Base-by-base conservation (phyloP, 1,139 yeast species). In the Meyerozyma sp. region DNA sequence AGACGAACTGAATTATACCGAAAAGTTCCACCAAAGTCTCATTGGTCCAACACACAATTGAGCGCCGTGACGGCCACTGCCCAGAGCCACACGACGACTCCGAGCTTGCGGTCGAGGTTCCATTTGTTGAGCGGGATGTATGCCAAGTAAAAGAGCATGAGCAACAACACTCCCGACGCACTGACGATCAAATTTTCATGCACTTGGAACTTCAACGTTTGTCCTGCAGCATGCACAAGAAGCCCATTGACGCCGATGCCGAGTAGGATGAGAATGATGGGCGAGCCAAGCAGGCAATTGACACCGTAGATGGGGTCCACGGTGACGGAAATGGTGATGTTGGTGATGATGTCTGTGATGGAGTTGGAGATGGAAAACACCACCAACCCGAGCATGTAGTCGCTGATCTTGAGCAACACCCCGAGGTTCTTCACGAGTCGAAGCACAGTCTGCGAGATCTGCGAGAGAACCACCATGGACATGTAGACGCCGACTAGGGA, bases 251-350 rank as follows among this genome's bases (percentile, higher is more conserved):
- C 52, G 0, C 77, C 77, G 16, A 72, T 54, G 0, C 77, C 77
- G 10, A 71, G 52, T 43, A 71, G 53, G 3, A 69, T 64, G 13
- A 66, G 52, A 11, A 72, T 51, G 20, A 70, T 54, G 3, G 76
- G 76, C 0, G 77, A 67, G 0, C 77, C 76, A 39, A 72, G 54
- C 49, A 75, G 70, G 1, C 76, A 59, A 50, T 68, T 68, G 8
- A 71, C 53, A 1, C 76, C 77, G 28, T 68, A 56, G 13, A 65
- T 54, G 2, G 75, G 70, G 42, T 65, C 60, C 8, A 68, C 55
- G 29, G 55, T 61, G 4, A 63, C 53, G 5, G 76, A 62, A 6
- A 72, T 52, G 16, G 74, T 68, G 16, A 68, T 49, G 45, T 72
- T 69, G 36, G 74, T 69, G 21, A 70, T 59, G n/a, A 69, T 55